Percentiles rank a stretch among this genome's conserved stretches.
Conservation (phyloP, 306 rosid genomes). For the Adenanthera pavonina region DNA sequence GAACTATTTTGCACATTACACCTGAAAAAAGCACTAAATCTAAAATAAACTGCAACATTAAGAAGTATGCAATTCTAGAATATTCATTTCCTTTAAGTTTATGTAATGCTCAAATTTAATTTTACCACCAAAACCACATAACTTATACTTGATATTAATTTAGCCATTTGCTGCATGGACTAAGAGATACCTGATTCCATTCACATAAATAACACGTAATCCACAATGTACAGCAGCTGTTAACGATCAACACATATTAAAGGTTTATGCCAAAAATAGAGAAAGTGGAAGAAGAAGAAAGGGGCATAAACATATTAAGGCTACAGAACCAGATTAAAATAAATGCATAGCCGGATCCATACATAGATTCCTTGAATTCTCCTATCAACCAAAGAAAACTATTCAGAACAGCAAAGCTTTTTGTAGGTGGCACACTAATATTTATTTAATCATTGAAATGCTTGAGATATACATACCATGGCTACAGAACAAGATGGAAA, state of each 20-base stretch:
- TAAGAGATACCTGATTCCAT: not conserved
- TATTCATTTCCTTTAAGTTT: not conserved
- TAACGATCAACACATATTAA: not conserved
- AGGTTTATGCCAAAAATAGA: not conserved
- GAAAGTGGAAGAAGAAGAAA: not conserved
- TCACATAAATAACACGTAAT: not conserved
- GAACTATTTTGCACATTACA: not conserved
- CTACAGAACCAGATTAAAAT: slow-evolving; percentile 16
- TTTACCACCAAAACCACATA: not conserved
- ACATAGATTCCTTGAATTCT: slow-evolving; percentile 8
- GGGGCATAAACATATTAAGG: not conserved
- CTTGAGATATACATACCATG: not conserved
- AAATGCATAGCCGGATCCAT: not conserved
- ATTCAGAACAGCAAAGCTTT: not conserved
- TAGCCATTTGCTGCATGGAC: not conserved
- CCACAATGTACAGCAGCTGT: slow-evolving; percentile 8
- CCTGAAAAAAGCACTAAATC: not conserved
- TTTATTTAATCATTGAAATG: not conserved
- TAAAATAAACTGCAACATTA: not conserved
- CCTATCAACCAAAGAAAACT: slow-evolving; percentile 13
- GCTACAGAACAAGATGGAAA: slow-evolving; percentile 23
- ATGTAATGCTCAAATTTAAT: not conserved
- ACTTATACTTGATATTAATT: not conserved
- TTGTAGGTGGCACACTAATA: slow-evolving; percentile 11
- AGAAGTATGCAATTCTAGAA: not conserved